Percentiles rank a stretch among this genome's conserved stretches.
Conservation (phyloP, 805 yeast genomes). For the Tetrapisispora phaffii region DNA sequence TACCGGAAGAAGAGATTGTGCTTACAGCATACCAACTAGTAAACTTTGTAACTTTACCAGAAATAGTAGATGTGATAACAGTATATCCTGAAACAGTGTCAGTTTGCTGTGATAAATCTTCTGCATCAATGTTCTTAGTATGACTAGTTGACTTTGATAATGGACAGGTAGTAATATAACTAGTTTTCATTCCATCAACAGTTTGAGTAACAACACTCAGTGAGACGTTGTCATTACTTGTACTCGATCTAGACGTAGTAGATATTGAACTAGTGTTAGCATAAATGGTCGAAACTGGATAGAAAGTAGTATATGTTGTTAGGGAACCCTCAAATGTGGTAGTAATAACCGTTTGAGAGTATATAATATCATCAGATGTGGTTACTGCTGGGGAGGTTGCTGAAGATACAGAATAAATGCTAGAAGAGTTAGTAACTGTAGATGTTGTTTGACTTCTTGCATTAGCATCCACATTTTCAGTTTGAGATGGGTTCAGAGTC, state of each 20-base stretch:
- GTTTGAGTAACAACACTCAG: conserved; percentile 2
- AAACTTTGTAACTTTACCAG: conserved; percentile 2
- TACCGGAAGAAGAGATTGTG: conserved; percentile 3
- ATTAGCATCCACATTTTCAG: not conserved
- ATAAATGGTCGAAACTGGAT: conserved; percentile 8
- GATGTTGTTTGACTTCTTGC: not conserved
- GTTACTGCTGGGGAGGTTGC: not conserved
- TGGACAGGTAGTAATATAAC: conserved; percentile 2
- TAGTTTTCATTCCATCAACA: not conserved
- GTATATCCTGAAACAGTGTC: not conserved
- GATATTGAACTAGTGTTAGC: not conserved
- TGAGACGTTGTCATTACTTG: not conserved
- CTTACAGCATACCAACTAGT: conserved; percentile 6
- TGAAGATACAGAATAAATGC: not conserved
- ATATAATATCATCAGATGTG: conserved; percentile 2
- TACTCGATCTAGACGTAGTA: not conserved
- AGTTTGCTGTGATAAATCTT: not conserved
- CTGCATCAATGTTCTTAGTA: not conserved
- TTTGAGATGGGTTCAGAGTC: not conserved
- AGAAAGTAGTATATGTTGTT: conserved; percentile 11
- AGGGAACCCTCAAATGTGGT: conserved; percentile 10
- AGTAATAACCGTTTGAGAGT: conserved; percentile 12
- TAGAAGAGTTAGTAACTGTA: not conserved
- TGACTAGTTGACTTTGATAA: not conserved
- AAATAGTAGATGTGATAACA: not conserved